A percentile compares a stretch with the other conserved stretches of the same genome.
Evolutionary conservation across 2,329 filamentous ascomycete genomes (phyloP).

Genomic region (Diaporthe sp.): DNA sequence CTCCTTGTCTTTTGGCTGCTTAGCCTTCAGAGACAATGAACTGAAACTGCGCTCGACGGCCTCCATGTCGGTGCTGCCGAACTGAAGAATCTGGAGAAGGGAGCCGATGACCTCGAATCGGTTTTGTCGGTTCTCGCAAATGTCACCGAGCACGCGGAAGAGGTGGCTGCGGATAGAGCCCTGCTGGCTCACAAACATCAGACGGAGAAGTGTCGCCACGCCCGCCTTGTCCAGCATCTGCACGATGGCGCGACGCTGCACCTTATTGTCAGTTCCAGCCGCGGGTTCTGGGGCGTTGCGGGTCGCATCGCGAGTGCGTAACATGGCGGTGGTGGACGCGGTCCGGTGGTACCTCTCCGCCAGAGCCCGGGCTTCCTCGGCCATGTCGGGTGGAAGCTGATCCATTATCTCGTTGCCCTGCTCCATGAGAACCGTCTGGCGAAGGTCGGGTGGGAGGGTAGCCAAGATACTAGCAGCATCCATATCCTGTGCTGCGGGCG

Average conservation of each 20-base stretch:
- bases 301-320: conserved; percentile 48
- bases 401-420: conserved; percentile 91
- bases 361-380: conserved; percentile 86
- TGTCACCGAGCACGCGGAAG: conserved; percentile 88
- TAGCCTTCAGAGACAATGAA: conserved; percentile 91
- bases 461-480: conserved; percentile 93
- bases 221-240: conserved; percentile 98
- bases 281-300: conserved; percentile 46
- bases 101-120: conserved; percentile 94
- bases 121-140: conserved; percentile 97
- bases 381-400: conserved; percentile 86
- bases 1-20: conserved; percentile 79
- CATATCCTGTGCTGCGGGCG: conserved; percentile 75
- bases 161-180: conserved; percentile 87
- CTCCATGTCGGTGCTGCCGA: conserved; percentile 92
- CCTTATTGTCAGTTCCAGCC: conserved; percentile 66
- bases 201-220: conserved; percentile 93
- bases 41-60: conserved; percentile 97
- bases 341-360: conserved; percentile 55
- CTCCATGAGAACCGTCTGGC: conserved; percentile 90
- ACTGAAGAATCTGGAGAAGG: conserved; percentile 92
- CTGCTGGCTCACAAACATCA: conserved; percentile 97
- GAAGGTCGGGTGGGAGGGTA: conserved; percentile 86
- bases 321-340: conserved; percentile 49
- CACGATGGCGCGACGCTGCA: conserved; percentile 84